Conservation (phyloP, 192 early-diverging fungal species). For the Coemansia sp. region DNA sequence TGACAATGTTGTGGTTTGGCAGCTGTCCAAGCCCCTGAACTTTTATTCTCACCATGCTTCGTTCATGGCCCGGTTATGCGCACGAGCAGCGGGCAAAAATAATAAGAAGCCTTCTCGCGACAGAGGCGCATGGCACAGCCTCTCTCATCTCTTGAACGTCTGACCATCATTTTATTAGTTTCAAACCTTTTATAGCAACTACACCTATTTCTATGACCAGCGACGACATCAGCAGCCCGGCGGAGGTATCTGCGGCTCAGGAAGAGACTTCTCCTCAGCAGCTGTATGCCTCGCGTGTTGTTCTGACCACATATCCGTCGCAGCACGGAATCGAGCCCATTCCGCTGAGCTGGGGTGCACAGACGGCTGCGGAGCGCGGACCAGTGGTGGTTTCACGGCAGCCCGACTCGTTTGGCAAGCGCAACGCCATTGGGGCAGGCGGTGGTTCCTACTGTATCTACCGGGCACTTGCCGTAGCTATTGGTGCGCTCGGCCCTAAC, state of each 20-base stretch:
- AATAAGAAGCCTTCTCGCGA: no score
- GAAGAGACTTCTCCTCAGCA: constrained; percentile 15
- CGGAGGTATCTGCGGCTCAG: background rate
- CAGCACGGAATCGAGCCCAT: constrained; percentile 73
- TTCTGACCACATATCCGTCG: constrained; percentile 71
- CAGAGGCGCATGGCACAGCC: no score
- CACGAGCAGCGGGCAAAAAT: no score
- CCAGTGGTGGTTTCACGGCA: constrained; percentile 84
- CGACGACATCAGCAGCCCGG: background rate
- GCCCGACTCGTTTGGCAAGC: constrained; percentile 68
- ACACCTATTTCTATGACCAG: constrained; percentile 4
- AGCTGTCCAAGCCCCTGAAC: no score
- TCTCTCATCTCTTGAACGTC: no score
- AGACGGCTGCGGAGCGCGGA: constrained; percentile 70
- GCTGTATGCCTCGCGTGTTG: constrained; percentile 60
- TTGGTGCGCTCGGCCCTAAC: constrained; percentile 77
- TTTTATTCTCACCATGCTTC: no score
- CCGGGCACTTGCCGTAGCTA: constrained; percentile 87
- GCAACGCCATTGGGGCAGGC: constrained; percentile 95
- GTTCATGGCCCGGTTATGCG: no score
- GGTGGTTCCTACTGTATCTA: constrained; percentile 93
- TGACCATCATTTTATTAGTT: no score
- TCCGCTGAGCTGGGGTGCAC: constrained; percentile 75
- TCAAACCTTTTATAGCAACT: background rate
- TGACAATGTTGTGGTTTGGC: no score